These are phyloP conservation scores for Fusarium sarcochroum DNA, from an alignment of 2,329 filamentous ascomycete species.

Conservation along the genomic window DNA sequence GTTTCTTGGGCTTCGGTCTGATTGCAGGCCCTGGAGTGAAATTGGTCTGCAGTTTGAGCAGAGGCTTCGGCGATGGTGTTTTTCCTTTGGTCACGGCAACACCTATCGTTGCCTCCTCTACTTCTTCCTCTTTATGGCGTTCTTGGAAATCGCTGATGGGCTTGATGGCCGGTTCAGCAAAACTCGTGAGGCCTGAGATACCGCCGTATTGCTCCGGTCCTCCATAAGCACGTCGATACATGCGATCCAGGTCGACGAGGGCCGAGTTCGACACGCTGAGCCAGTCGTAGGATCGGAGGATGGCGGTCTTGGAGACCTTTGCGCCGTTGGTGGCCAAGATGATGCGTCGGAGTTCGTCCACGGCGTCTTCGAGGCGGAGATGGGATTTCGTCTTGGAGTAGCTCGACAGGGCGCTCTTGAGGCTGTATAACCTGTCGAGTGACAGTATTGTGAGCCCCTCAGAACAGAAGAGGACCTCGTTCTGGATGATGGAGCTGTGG, in stretches of 20 bases:
- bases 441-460: slow-evolving; percentile 72
- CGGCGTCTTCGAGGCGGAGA: slow-evolving; percentile 69
- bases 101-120: slow-evolving; percentile 41
- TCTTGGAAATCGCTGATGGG: slow-evolving; percentile 40
- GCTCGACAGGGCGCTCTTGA: slow-evolving; percentile 71
- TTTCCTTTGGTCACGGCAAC: slow-evolving; percentile 47
- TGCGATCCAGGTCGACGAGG: slow-evolving; percentile 67
- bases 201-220: slow-evolving; percentile 61
- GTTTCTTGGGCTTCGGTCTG: slow-evolving; percentile 33
- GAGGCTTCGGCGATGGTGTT: slow-evolving; percentile 47
- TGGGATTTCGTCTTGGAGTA: slow-evolving; percentile 65
- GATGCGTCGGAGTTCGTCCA: slow-evolving; percentile 73
- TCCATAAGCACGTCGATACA: slow-evolving; percentile 71
- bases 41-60: slow-evolving; percentile 61
- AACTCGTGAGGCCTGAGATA: slow-evolving; percentile 57
- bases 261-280: slow-evolving; percentile 66
- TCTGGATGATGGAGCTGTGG: slow-evolving; percentile 69
- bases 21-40: slow-evolving; percentile 49
- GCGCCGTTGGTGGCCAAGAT: slow-evolving; percentile 67
- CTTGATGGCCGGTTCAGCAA: slow-evolving; percentile 44
- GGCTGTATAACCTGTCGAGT: slow-evolving; percentile 74
- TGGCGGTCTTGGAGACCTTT: slow-evolving; percentile 64
- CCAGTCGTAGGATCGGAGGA: slow-evolving; percentile 70
- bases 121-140: slow-evolving; percentile 44
- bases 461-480: slow-evolving; percentile 72